phyloP scores from a whole-genome alignment of 2,329 filamentous ascomycete genomes.

The Calonectria fujianensis region DNA sequence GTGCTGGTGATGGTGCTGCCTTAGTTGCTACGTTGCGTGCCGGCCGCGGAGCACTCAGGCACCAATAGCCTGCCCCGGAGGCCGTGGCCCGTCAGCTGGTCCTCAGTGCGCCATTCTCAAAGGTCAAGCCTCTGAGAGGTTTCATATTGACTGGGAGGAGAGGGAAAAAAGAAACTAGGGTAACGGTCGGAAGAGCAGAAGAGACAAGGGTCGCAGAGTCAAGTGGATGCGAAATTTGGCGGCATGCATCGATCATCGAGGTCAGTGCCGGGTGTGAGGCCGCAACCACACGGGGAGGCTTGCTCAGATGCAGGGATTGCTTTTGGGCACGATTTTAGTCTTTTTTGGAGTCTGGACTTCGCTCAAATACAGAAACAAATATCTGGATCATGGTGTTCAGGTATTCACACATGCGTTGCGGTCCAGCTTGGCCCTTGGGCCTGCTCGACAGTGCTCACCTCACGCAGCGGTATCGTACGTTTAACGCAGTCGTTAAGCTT shows the following conservation, averaged over 20 bases:
- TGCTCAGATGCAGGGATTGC: not conserved
- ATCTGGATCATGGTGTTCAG: not conserved
- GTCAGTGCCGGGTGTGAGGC: not conserved
- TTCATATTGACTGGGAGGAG: slow-evolving; percentile 6
- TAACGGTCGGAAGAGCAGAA: not conserved
- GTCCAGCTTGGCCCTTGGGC: not conserved
- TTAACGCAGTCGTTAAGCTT: not conserved
- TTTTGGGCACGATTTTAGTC: not conserved
- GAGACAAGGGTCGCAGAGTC: not conserved
- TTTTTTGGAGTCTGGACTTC: not conserved
- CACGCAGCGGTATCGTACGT: not conserved
- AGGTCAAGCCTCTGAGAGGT: not conserved
- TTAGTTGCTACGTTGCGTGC: not conserved
- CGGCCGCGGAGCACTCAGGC: not conserved
- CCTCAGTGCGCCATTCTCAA: not conserved
- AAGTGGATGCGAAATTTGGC: not conserved
- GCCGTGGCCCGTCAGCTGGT: not conserved
- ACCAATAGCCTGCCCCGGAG: not conserved
- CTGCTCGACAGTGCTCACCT: not conserved
- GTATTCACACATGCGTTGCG: not conserved
- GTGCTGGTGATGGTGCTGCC: not conserved
- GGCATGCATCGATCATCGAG: not conserved
- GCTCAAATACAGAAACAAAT: not conserved
- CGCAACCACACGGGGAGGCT: not conserved
- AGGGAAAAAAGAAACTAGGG: not conserved